A percentile compares a stretch with the other conserved stretches of the same genome.
These are phyloP conservation scores for Abelmoschus esculentus DNA, from an alignment of 345 rosid genomes.

Conservation along the genomic window DNA sequence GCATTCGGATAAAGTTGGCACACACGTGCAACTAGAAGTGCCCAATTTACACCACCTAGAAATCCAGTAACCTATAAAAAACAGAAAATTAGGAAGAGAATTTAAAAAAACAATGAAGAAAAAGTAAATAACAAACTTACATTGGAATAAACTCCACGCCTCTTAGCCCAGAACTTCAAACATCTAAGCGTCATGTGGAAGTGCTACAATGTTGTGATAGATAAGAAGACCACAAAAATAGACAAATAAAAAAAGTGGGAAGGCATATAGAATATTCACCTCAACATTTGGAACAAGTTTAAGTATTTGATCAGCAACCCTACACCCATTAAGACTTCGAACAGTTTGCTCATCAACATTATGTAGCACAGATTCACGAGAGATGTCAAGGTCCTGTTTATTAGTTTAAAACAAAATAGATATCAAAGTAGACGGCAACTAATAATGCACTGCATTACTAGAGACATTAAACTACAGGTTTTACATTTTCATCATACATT, in stretches of 20 bases:
- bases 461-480: not conserved
- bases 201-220: constrained; percentile 40
- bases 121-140: constrained; percentile 27
- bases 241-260: not conserved
- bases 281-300: constrained; percentile 81
- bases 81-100: not conserved
- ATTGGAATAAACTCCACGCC: constrained; percentile 71
- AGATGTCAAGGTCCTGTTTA: constrained; percentile 80
- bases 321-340: constrained; percentile 95
- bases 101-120: not conserved
- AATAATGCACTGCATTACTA: not conserved
- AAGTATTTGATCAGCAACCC: constrained; percentile 95
- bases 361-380: constrained; percentile 52
- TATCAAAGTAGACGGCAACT: constrained; percentile 4
- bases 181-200: constrained; percentile 58
- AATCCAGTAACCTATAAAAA: constrained; percentile 59
- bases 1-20: constrained; percentile 84
- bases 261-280: constrained; percentile 33
- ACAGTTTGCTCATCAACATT: constrained; percentile 85
- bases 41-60: constrained; percentile 78
- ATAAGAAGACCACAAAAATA: constrained; percentile 5
- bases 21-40: constrained; percentile 60
- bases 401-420: constrained; percentile 8
- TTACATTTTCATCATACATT: not conserved
- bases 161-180: constrained; percentile 66